Evolutionary conservation across 148 eudicot species (phyloP).

Genomic region (Selenicereus undatus): DNA sequence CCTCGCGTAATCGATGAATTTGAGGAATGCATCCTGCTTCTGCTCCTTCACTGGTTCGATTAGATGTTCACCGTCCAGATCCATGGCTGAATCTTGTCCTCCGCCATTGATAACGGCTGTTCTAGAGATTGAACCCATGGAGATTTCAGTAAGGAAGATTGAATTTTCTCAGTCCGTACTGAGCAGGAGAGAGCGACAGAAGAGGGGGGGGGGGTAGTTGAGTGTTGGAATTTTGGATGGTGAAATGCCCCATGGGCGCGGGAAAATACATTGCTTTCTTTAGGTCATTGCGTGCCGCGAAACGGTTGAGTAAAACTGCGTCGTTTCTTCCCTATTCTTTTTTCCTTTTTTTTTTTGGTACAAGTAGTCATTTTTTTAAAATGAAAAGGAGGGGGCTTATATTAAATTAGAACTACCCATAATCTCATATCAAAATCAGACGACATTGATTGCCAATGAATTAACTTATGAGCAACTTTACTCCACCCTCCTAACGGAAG

Average conservation of each 20-base stretch:
- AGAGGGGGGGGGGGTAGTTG: neutral
- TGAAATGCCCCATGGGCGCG: constrained; percentile 9
- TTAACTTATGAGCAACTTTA: no score
- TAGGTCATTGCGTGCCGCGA: neutral
- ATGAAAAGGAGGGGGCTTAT: no score
- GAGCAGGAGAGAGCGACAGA: neutral
- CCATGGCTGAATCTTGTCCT: constrained; percentile 38
- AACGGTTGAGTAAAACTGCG: neutral
- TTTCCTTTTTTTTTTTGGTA: neutral
- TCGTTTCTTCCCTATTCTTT: neutral
- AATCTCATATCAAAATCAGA: no score
- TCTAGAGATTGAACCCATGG: constrained; percentile 11
- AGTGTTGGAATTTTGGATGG: neutral
- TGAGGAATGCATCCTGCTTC: constrained; percentile 51
- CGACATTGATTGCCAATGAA: no score
- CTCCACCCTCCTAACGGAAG: no score
- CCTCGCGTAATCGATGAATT: constrained; percentile 66
- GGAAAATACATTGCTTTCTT: neutral
- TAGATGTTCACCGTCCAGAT: constrained; percentile 18
- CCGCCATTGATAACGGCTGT: constrained; percentile 10
- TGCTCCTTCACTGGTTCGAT: constrained; percentile 10
- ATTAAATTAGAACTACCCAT: no score
- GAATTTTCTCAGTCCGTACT: neutral
- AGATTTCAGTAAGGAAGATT: neutral
- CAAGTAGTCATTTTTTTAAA: no score